Base-by-base conservation (phyloP, 2,329 filamentous ascomycete genomes). In the Arthrobotrys sinensis region DNA sequence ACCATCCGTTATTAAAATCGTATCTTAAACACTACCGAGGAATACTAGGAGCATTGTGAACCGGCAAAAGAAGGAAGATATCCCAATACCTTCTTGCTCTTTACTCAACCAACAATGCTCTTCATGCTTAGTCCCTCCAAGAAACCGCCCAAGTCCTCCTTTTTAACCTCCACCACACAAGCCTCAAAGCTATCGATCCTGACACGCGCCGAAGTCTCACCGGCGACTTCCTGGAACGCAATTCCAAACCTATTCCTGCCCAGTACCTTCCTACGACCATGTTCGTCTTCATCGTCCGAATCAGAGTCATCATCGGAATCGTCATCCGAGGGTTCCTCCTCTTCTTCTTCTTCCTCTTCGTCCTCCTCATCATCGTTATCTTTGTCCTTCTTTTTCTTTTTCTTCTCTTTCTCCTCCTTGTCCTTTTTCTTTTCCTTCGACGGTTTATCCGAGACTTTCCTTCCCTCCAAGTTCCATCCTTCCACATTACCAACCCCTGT, bases 161-260 rank as follows among this genome's bases (percentile, higher is more conserved):
- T 97, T 85, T 91, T 91, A n/a, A 99, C 95, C 84, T 99, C 96
- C 55, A 98, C 94, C 6, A 98, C 96, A 82, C 93, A 97, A 84
- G 97, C 93, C 85, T 99, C 96, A 82, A 99, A 99, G 84, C 93
- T 96, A 85, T 99, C 96, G 83, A 97, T 96, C 77, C 94, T 88
- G 19, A 98, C 94, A 14, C 94, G 86, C 0, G 95, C 93, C 76
- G 91, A 96, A 14, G 95, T 98, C 86, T 97, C 93, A 64, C 91
- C 89, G 1, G 97, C 92, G 0, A 98, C 96, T 83, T 97, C 94
- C 83, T 97, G 94, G 84, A 99, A 99, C 2, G 96, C 95, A 82
- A 91, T 94, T 6, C 96, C 96, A 82, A 99, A 99, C 62, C 92
- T 90, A 85, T 98, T 99, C 65, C 93, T 86, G 1, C 94, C 92